A percentile compares a stretch with the other conserved stretches of the same genome.
phyloP scores from a whole-genome alignment of 148 eudicot genomes.

The Nepenthes mirabilis region DNA sequence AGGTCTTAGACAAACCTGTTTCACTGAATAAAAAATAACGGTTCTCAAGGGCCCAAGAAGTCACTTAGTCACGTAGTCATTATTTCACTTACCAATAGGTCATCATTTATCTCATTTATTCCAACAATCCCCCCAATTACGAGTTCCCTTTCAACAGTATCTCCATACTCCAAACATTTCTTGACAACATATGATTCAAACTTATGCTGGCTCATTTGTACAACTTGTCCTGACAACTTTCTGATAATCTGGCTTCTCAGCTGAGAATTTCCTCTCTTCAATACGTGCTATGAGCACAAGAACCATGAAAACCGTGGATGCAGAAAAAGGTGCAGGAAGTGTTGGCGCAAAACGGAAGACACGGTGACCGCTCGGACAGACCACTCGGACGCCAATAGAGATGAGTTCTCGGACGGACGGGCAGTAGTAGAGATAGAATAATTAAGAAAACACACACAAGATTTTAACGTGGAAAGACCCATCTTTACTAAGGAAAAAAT shows the following conservation, averaged over 20 bases:
- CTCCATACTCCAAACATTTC: slow-evolving; percentile 51
- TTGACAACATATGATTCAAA: slow-evolving; percentile 67
- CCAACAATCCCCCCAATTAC: slow-evolving; percentile 48
- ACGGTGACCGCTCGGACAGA: no score
- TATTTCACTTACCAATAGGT: slow-evolving; percentile 31
- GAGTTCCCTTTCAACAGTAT: slow-evolving; percentile 32
- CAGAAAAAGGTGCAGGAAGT: background rate
- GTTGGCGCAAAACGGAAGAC: no score
- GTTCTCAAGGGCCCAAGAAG: no score
- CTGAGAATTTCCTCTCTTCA: slow-evolving; percentile 45
- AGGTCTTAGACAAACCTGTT: no score
- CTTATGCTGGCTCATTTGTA: slow-evolving; percentile 68
- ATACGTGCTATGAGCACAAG: slow-evolving; percentile 31
- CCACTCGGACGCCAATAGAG: no score
- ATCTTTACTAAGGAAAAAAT: no score
- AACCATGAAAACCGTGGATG: background rate
- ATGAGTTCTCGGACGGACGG: no score
- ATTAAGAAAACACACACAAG: no score
- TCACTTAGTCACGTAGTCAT: background rate
- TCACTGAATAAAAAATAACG: no score
- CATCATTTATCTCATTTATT: slow-evolving; percentile 36
- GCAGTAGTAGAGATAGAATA: no score
- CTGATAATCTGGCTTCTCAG: slow-evolving; percentile 39
- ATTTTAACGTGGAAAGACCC: no score
- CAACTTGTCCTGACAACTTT: slow-evolving; percentile 40